These are phyloP conservation scores for Penicillium sp. DNA, from an alignment of 2,329 filamentous ascomycete genomes.

Conservation along the genomic window DNA sequence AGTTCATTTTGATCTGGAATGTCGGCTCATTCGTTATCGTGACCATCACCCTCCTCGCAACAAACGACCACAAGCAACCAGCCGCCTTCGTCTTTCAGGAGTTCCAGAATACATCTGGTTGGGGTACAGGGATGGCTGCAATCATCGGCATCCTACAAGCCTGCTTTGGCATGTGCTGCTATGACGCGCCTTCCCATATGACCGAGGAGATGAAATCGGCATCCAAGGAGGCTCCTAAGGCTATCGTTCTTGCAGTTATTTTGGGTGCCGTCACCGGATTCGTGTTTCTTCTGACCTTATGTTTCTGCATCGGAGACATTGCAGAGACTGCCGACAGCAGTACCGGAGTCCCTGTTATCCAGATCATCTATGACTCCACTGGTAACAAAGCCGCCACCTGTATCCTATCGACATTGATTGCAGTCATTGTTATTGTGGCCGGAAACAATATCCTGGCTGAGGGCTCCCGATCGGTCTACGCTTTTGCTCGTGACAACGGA, in stretches of 20 bases:
- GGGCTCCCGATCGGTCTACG: conserved; percentile 52
- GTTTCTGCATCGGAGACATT: conserved; percentile 59
- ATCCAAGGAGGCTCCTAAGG: conserved; percentile 54
- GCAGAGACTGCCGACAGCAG: conserved; percentile 48
- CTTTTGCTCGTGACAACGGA: conserved; percentile 55
- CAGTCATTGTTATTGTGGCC: conserved; percentile 53
- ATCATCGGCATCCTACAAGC: conserved; percentile 60
- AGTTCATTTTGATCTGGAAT: conserved; percentile 58
- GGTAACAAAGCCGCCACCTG: conserved; percentile 50
- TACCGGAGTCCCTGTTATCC: conserved; percentile 58
- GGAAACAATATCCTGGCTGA: conserved; percentile 54
- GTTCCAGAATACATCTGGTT: conserved; percentile 61
- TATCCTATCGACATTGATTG: conserved; percentile 52
- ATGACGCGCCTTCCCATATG: conserved; percentile 58
- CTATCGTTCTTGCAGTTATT: conserved; percentile 51
- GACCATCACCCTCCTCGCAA: conserved; percentile 57
- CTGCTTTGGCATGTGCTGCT: conserved; percentile 58
- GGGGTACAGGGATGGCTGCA: conserved; percentile 54
- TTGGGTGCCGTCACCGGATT: conserved; percentile 54
- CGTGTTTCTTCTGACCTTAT: conserved; percentile 53
- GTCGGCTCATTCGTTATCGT: conserved; percentile 58
- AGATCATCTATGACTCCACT: conserved; percentile 58
- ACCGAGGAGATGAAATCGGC: conserved; percentile 60
- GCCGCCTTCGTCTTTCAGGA: conserved; percentile 60
- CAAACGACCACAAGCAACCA: conserved; percentile 58